A percentile compares a stretch with the other conserved stretches of the same genome.
Conservation (phyloP, 305 asterid genomes). For the Salvia sclarea region DNA sequence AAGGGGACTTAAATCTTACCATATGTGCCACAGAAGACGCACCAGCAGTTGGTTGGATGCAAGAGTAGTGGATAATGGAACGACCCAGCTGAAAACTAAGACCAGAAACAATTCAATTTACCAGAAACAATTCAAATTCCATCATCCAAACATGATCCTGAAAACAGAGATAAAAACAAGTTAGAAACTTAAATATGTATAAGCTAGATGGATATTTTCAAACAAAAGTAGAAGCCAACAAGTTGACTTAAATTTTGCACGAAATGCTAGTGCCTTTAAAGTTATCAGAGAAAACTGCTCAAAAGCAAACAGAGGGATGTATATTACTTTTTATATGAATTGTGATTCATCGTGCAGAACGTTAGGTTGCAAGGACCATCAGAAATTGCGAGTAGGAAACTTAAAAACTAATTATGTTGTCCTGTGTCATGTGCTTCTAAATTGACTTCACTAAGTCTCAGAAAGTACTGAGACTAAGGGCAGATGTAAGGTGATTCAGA, state of each 20-base stretch:
- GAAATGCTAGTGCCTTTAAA: background rate
- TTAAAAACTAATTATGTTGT: background rate
- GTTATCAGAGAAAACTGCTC: background rate
- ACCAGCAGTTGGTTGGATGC: constrained; percentile 23
- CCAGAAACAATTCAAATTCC: constrained; percentile 28
- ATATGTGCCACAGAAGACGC: background rate
- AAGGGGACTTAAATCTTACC: background rate
- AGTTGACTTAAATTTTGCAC: background rate
- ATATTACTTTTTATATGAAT: background rate
- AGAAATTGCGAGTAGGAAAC: no score
- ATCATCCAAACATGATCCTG: constrained; percentile 34
- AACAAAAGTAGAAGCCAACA: background rate
- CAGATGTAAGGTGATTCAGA: background rate
- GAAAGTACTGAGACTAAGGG: background rate
- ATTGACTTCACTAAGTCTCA: constrained; percentile 1
- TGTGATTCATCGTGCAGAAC: background rate
- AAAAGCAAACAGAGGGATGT: background rate
- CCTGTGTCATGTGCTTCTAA: background rate
- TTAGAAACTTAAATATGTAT: background rate
- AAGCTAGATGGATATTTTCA: constrained; percentile 13
- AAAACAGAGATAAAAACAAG: background rate
- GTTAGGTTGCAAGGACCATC: background rate
- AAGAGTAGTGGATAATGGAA: constrained; percentile 4
- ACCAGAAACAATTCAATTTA: constrained; percentile 29
- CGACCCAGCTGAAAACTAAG: constrained; percentile 21